Percentiles rank a stretch among this genome's conserved stretches.
Conservation (phyloP, 306 rosid species). For the Vigna reflexopilosa region DNA sequence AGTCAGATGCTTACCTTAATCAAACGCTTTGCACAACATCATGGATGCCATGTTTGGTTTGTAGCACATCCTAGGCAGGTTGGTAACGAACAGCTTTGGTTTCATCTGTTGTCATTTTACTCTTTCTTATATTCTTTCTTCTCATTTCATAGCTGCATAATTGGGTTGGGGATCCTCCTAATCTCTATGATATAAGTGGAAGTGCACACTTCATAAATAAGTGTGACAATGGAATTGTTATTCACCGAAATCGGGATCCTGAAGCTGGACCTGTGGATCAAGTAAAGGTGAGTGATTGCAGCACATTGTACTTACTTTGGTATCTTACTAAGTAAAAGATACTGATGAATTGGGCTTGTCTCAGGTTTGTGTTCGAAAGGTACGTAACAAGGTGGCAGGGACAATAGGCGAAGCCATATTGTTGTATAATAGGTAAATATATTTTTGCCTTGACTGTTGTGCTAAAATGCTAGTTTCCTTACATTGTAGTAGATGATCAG, state of each 20-base stretch:
- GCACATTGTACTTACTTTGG: not conserved
- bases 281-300: slow-evolving; percentile 66
- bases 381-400: slow-evolving; percentile 88
- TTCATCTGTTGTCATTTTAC: slow-evolving; percentile 12
- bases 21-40: slow-evolving; percentile 95
- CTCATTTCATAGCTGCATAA: slow-evolving; percentile 67
- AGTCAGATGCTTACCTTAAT: slow-evolving; percentile 93
- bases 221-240: slow-evolving; percentile 92
- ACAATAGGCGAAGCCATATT: slow-evolving; percentile 79
- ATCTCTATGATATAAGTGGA: slow-evolving; percentile 95
- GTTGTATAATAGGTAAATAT: slow-evolving; percentile 71
- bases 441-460: slow-evolving; percentile 7
- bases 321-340: slow-evolving; percentile 27
- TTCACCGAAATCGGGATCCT: slow-evolving; percentile 93
- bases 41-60: slow-evolving; percentile 97
- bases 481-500: not conserved
- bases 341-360: slow-evolving; percentile 39
- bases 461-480: slow-evolving; percentile 23
- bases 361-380: slow-evolving; percentile 87
- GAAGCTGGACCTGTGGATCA: slow-evolving; percentile 78
- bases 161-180: slow-evolving; percentile 84
- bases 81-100: slow-evolving; percentile 18
- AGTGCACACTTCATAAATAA: slow-evolving; percentile 94
- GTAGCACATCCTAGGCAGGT: slow-evolving; percentile 99
- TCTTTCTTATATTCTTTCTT: slow-evolving; percentile 41